Percentiles rank a stretch among this genome's conserved stretches.
Conservation (phyloP, 176 grass and related monocot genomes). For the Paspalum vaginatum region DNA sequence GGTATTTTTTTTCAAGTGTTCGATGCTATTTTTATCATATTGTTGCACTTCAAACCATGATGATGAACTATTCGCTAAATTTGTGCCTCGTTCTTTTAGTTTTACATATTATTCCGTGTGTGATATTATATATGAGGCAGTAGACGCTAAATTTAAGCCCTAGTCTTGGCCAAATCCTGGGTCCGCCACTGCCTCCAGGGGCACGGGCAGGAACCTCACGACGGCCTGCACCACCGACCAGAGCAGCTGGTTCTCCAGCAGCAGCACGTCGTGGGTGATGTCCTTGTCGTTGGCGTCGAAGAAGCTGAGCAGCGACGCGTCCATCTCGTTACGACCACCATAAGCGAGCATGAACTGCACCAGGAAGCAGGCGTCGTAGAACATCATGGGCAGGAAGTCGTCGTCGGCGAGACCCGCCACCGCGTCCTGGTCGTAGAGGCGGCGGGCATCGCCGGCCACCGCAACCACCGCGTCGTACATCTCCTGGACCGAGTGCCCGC, state of each 20-base stretch:
- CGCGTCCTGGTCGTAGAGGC: background rate
- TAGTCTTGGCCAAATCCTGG: too few species aligned
- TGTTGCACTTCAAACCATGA: too few species aligned
- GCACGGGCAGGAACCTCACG: background rate
- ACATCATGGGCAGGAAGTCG: slow-evolving; percentile 1
- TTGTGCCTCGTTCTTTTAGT: too few species aligned
- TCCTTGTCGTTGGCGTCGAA: background rate
- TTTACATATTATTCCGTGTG: too few species aligned
- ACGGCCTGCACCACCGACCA: background rate
- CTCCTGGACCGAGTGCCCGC: background rate
- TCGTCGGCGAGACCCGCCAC: background rate
- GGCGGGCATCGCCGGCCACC: background rate
- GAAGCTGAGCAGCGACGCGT: background rate
- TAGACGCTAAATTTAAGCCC: too few species aligned
- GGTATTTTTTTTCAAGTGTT: too few species aligned
- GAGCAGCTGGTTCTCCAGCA: background rate
- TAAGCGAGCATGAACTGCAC: background rate
- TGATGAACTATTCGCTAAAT: too few species aligned
- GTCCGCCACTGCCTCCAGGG: too few species aligned
- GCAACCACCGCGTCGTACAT: background rate
- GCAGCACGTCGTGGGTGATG: background rate
- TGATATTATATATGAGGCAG: too few species aligned
- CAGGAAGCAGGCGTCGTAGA: slow-evolving; percentile 11
- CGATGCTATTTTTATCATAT: too few species aligned
- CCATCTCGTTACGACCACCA: background rate